Evolutionary conservation across 2,329 filamentous ascomycete species (phyloP), one percentile per base, ranked within the genome.

Genomic region (Cryphonectria japonica): DNA sequence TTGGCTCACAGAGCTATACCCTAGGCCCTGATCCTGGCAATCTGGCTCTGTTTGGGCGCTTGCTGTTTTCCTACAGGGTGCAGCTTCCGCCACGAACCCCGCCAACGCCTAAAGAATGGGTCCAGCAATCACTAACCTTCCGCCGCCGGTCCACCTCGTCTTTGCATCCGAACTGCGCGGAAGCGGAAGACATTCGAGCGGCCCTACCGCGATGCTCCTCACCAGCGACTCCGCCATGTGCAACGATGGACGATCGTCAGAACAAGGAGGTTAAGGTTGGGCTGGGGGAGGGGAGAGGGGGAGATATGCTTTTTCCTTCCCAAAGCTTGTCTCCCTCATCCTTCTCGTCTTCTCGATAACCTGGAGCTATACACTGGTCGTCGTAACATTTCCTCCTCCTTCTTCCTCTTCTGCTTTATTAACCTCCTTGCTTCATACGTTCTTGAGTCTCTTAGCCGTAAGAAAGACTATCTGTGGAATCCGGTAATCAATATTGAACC

Each of bases 91-190:
- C 59, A 61, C 11, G 9, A n/a, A 37, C 29, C 19, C 32, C 34
- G 9, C 52, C 52, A 26, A 29, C 52, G 22, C 37, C 37, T 39
- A 16, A 29, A 54, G n/a, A 54, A 13, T 29, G 52, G 11, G 26
- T 13, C 7, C 7, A 52, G 22, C 22, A 50, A n/a, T n/a, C 46
- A 16, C 46, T 50, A 43, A 70, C 46, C 71, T 70, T 72, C 71
- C 71, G 71, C 71, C 63, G 54, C 54, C 54, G 52, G 11, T n/a
- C 29, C 34, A n/a, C 46, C 46, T 8, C 8, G 6, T 7, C 19
- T n/a, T 67, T 70, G 50, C 68, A 70, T 72, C 71, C 71, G 71
- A 72, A 68, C 2, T 9, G 9, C 19, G 57, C 68, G 71, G 71
- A 71, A 54, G 69, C 69, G 69, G 69, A 71, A 61, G 64, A 39